phyloP scores from a whole-genome alignment of 306 rosid species.

The Cucurbita argyrosperma region DNA sequence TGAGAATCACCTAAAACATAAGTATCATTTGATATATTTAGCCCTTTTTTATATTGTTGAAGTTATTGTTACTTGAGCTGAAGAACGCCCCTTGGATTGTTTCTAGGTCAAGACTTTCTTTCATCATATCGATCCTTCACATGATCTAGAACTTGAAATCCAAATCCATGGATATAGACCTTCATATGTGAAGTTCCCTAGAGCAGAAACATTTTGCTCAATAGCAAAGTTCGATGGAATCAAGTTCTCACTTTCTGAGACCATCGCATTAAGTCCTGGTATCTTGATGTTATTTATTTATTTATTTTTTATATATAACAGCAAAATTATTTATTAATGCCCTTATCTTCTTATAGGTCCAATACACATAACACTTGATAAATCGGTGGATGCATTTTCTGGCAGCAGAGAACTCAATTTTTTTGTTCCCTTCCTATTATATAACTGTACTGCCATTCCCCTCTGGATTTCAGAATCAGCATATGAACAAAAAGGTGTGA shows the following conservation, averaged over 20 bases:
- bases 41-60: not conserved
- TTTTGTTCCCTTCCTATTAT: conserved; percentile 69
- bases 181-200: conserved; percentile 56
- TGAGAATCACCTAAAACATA: not conserved
- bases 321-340: conserved; percentile 12
- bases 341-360: conserved; percentile 38
- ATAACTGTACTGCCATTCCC: conserved; percentile 78
- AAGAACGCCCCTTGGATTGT: not conserved
- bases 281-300: conserved; percentile 24
- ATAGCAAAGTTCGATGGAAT: conserved; percentile 58
- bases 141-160: conserved; percentile 66
- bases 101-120: conserved; percentile 56
- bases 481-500: conserved; percentile 28
- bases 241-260: conserved; percentile 59
- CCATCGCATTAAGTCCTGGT: conserved; percentile 39
- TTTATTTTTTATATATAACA: not conserved
- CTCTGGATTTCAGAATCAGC: conserved; percentile 41
- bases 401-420: conserved; percentile 68
- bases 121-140: conserved; percentile 84
- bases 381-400: conserved; percentile 67
- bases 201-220: conserved; percentile 59
- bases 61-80: conserved; percentile 1
- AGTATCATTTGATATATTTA: not conserved
- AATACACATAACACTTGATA: conserved; percentile 58
- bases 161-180: conserved; percentile 50